Evolutionary conservation across 2,329 filamentous ascomycete species (phyloP), one percentile per base, ranked within the genome.

Genomic region (Fusarium chlamydosporum): DNA sequence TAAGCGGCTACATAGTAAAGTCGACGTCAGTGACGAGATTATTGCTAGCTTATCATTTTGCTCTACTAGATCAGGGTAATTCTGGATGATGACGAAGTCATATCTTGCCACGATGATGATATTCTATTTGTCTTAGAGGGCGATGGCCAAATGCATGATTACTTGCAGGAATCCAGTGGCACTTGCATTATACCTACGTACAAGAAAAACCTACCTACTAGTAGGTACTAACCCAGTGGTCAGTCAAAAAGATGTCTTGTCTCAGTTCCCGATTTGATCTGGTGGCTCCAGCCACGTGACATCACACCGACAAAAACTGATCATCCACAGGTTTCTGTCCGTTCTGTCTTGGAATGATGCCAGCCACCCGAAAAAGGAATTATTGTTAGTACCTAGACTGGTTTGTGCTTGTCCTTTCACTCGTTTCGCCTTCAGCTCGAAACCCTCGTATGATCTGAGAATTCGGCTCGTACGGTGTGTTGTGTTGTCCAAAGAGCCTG

Each of bases 261-360:
- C 45, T 67, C 63, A 59, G 26, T 41, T 57, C 43, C 50, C 50
- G 41, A 45, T 41, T 56, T 45, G 46, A 34, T 12, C 42, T 34
- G 26, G 48, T 51, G 29, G 50, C 53, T 60, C 52, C 56, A 62
- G 65, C 72, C 72, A 74, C 72, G 72, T 74, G 72, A 74, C 72
- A 70, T 69, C 72, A 74, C 72, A 74, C 72, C 72, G 72, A 73
- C 68, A 67, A 56, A 65, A 70, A 56, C 53, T 56, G 43, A 60
- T 69, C 64, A 61, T 61, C 58, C 68, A 64, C 43, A 47, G 51
- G 51, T 29, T 31, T 45, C 26, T 26, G 47, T 16, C 38, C 34
- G 29, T 11, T 45, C 42, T 59, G 18, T 61, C 51, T 46, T 51
- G 43, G 43, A 60, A 46, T 58, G 55, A 59, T 46, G 61, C 59